Evolutionary conservation across 352 stramenopile genomes (phyloP), one percentile per base, ranked within the genome.

Genomic region (Phytopythium montanum): DNA sequence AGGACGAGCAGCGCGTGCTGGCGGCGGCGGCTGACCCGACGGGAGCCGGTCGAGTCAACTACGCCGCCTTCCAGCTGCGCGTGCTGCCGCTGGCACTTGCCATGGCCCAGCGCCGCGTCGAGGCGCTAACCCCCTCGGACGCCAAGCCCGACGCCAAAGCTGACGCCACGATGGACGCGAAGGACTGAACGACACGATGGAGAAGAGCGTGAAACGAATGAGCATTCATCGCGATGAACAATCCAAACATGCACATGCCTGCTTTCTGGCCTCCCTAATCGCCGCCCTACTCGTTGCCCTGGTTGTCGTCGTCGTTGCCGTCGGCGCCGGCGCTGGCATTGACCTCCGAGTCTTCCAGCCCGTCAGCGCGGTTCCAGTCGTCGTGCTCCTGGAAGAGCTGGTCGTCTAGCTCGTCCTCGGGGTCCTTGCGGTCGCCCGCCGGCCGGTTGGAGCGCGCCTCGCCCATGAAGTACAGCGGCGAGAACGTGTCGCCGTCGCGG

Each of bases 41-140:
- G n/a, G 65, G 69, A 14, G 73, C 65, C 12, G 78, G 78, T 12
- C 76, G 81, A 44, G 81, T 88, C 41, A 86, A 86, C 65, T 87
- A 85, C 45, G 60, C 67, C 29, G 68, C 64, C 56, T 87, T 87
- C 34, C 67, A 85, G 49, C 76, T 88, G 50, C 60, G 82, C 5
- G 54, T 85, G 54, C 76, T 76, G 38, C 78, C 78, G 8, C 46
- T 82, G 21, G 45, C 83, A 13, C 60, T 73, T 6, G 66, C 65
- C 57, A 45, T 86, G 5, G 50, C 64, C 28, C 71, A 87, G 50
- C 65, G 75, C 33, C 64, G 59, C 16, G 18, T 55, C 8, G 18
- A 18, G n/a, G n/a, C 19, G 49, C 18, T 18, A 14, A 10, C n/a
- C 0, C 1, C 14, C 5, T 38, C 33, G 33, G 28, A 5, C 25